Base-by-base conservation (phyloP, 148 eudicot genomes). In the Nepenthes gracilis region DNA sequence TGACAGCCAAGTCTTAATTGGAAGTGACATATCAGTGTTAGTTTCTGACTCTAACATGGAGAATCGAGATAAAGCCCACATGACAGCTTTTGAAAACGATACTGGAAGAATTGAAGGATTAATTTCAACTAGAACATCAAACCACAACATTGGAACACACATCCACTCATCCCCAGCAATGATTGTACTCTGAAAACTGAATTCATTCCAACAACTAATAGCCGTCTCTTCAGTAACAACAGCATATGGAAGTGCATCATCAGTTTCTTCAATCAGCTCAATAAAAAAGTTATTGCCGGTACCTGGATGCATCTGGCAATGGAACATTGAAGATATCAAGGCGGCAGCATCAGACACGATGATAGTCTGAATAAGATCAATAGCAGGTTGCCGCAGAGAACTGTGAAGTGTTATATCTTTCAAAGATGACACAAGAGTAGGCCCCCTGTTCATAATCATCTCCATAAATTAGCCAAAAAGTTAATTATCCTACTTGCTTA, bases 71-170 rank as follows among this genome's bases (percentile, higher is more conserved):
- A 86, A 71, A 66, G 96, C 87, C 96, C 96, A 93, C 33, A 86
- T 64, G 54, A 88, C 89, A 48, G 96, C 91, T 81, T 86, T 93
- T 64, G 94, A 75, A 65, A 88, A 66, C 57, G 98, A 77, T 58
- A 93, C 38, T 58, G 96, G 91, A 61, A 93, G 92, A 59, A 69
- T 57, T 52, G 70, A 58, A 48, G 87, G 86, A 74, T 88, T 84
- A 67, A 78, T 88, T 56, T 84, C 95, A 67, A 81, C 80, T 72
- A 93, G 77, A 43, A 88, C 89, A 72, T 86, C 96, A 76, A 78
- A 65, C 98, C 98, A 93, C 70, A 93, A 67, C 96, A 82, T 88
- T 47, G 98, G 98, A 64, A 74, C 76, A 67, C 98, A 93, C 91
- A 86, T 73, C 98, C 98, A 93, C 63, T 68, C 85, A 36, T 86